Percentiles rank a stretch among this genome's conserved stretches.
Conservation (phyloP, 1,284 basidiomycete genomes). For the Anthracocystis walkeri region DNA sequence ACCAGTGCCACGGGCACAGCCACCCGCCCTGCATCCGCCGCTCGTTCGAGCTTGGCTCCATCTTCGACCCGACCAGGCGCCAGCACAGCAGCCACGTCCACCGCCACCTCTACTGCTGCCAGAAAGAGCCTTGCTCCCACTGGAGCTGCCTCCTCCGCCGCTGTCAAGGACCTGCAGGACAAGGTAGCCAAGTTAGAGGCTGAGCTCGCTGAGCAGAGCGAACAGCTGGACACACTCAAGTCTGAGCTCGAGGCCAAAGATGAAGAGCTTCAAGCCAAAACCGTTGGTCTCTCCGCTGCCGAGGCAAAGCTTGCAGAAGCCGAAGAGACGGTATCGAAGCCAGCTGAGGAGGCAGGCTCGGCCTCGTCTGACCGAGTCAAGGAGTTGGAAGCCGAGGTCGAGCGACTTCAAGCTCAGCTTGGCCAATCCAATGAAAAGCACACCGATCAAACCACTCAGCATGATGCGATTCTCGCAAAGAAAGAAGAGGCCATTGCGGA, state of each 20-base stretch:
- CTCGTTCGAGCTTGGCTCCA: constrained; percentile 30
- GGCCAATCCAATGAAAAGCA: constrained; percentile 20
- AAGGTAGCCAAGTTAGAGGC: constrained; percentile 48
- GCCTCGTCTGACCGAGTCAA: constrained; percentile 19
- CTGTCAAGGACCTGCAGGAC: constrained; percentile 47
- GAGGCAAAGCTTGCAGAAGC: constrained; percentile 43
- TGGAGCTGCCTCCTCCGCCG: constrained; percentile 20
- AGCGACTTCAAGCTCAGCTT: constrained; percentile 22
- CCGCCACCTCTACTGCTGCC: constrained; percentile 20
- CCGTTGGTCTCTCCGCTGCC: constrained; percentile 46
- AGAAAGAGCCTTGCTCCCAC: constrained; percentile 35
- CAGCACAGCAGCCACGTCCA: constrained; percentile 11
- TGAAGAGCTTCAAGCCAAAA: constrained; percentile 52
- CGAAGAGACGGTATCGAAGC: constrained; percentile 5
- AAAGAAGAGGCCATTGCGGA: constrained; percentile 32
- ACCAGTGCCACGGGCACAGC: constrained; percentile 28
- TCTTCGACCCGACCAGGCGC: constrained; percentile 18
- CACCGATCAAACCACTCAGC: constrained; percentile 23
- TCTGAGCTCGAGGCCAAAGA: constrained; percentile 54
- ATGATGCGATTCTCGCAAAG: constrained; percentile 18
- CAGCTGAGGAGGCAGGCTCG: constrained; percentile 8
- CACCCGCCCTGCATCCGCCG: constrained; percentile 28
- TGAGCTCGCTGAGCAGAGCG: constrained; percentile 53
- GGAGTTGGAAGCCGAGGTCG: constrained; percentile 40
- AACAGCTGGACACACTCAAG: constrained; percentile 49